Evolutionary conservation across 306 rosid genomes (phyloP).

Genomic region (Vachellia collinsii): DNA sequence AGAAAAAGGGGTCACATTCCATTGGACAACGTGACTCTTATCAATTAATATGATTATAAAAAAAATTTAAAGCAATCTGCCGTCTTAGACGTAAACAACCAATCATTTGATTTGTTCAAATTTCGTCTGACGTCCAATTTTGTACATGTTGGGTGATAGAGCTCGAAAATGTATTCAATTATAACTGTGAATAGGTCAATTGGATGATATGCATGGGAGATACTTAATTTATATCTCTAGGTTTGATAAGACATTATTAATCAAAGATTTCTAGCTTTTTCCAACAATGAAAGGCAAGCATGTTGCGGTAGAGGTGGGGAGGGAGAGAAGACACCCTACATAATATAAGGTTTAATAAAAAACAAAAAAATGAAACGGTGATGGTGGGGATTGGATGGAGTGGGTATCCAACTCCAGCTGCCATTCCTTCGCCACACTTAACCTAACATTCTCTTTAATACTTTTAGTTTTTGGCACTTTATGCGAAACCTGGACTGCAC

Average conservation of each 20-base stretch:
- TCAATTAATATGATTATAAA: too few relatives aligned
- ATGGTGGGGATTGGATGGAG: constrained; percentile 13
- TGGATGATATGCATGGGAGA: constrained; percentile 16
- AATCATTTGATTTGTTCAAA: background rate
- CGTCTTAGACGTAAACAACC: background rate
- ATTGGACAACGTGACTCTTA: background rate
- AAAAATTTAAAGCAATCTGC: background rate
- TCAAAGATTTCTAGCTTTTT: constrained; percentile 31
- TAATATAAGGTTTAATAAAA: background rate
- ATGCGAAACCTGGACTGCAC: background rate
- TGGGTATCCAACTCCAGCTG: constrained; percentile 51
- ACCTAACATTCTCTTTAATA: constrained; percentile 39
- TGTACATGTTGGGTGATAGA: background rate
- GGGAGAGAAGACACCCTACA: background rate
- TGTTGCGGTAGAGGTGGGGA: background rate
- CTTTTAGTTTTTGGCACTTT: constrained; percentile 9
- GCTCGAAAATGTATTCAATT: background rate
- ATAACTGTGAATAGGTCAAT: background rate
- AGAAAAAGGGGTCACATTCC: background rate
- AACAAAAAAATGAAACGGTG: background rate
- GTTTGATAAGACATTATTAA: background rate
- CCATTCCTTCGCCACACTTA: constrained; percentile 34
- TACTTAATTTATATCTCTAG: constrained; percentile 6
- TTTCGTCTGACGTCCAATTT: background rate
- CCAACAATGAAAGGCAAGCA: constrained; percentile 24